Conservation (phyloP, 2,329 filamentous ascomycete genomes). For the Fusarium begoniae region DNA sequence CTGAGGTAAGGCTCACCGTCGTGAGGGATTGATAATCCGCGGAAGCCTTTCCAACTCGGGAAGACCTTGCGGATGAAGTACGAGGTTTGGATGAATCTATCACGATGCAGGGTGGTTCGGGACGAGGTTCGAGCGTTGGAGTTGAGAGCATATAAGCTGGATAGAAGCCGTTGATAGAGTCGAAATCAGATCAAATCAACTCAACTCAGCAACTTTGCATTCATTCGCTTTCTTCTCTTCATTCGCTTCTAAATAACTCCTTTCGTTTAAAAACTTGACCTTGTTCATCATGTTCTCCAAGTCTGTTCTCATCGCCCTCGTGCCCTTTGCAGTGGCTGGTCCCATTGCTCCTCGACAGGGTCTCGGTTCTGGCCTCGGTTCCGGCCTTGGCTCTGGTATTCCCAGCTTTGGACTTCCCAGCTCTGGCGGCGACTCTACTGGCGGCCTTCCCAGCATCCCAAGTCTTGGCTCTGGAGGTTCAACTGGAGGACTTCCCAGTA, state of each 20-base stretch:
- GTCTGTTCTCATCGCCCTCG: slow-evolving; percentile 34
- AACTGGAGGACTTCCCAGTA: neutral
- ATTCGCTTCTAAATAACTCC: slow-evolving; percentile 7
- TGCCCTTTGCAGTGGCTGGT: slow-evolving; percentile 36
- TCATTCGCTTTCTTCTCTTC: slow-evolving; percentile 10
- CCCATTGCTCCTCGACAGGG: slow-evolving; percentile 29
- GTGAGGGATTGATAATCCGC: slow-evolving; percentile 17
- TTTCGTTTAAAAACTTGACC: slow-evolving; percentile 9
- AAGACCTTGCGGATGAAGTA: slow-evolving; percentile 21
- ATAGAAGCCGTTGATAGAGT: neutral
- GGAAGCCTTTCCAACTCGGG: slow-evolving; percentile 27
- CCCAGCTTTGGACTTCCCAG: neutral
- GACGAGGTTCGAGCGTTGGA: slow-evolving; percentile 18
- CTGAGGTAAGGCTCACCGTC: slow-evolving; percentile 8
- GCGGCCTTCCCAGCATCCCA: neutral
- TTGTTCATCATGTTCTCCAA: slow-evolving; percentile 33
- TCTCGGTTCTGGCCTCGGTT: neutral
- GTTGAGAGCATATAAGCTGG: slow-evolving; percentile 15
- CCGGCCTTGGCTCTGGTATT: slow-evolving; percentile 2
- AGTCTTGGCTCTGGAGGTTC: neutral
- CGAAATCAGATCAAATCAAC: slow-evolving; percentile 1
- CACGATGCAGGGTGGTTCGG: neutral
- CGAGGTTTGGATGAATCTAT: slow-evolving; percentile 3
- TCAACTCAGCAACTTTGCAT: slow-evolving; percentile 17
- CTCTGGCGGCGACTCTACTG: neutral